Percentiles rank a stretch among this genome's conserved stretches.
These are phyloP conservation scores for Nemania abortiva DNA, from an alignment of 2,329 filamentous ascomycete species.

Conservation along the genomic window DNA sequence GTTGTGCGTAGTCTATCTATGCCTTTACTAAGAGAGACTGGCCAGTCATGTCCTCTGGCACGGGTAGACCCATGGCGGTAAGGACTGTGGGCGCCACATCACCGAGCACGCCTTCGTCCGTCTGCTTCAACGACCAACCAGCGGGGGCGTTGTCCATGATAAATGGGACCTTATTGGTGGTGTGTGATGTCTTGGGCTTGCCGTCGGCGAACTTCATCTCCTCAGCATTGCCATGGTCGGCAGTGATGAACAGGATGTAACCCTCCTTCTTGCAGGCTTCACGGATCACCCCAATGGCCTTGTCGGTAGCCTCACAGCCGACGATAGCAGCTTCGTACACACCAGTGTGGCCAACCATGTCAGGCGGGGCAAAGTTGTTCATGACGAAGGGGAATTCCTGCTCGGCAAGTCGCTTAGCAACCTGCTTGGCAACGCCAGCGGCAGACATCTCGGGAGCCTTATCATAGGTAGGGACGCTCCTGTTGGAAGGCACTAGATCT, in stretches of 20 bases:
- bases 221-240: constrained; percentile 98
- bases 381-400: constrained; percentile 95
- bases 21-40: constrained; percentile 82
- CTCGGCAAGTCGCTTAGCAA: constrained; percentile 86
- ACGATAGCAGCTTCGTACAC: constrained; percentile 94
- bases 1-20: constrained; percentile 21
- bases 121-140: constrained; percentile 87
- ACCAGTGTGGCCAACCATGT: constrained; percentile 99
- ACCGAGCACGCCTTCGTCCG: constrained; percentile 84
- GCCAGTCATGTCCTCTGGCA: constrained; percentile 94
- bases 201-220: constrained; percentile 98
- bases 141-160: constrained; percentile 97
- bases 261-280: constrained; percentile 93
- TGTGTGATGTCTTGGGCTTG: constrained; percentile 98
- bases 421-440: constrained; percentile 87
- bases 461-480: constrained; percentile 92
- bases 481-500: constrained; percentile 87
- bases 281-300: constrained; percentile 91
- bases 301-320: constrained; percentile 87
- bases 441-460: constrained; percentile 96
- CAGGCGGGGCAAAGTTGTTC: constrained; percentile 99
- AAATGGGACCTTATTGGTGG: constrained; percentile 96
- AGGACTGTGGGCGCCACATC: constrained; percentile 97
- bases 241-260: constrained; percentile 94
- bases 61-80: constrained; percentile 87